Evolutionary conservation across 257 asterid genomes (phyloP).

Genomic region (Lavandula angustifolia): DNA sequence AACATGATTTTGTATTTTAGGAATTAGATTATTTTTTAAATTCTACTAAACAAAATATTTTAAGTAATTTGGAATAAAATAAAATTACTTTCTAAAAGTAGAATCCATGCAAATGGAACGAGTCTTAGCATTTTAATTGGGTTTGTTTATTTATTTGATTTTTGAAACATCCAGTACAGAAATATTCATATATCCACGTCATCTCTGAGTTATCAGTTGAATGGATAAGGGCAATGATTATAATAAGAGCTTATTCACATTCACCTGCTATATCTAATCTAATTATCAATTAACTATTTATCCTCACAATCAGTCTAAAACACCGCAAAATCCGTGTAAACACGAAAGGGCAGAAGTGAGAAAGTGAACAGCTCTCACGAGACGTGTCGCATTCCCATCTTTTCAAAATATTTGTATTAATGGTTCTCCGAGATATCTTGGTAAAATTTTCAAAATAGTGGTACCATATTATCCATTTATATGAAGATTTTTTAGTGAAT

Average conservation of each 20-base stretch:
- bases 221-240: slow-evolving; percentile 23
- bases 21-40: too few relatives aligned
- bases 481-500: slow-evolving; percentile 1
- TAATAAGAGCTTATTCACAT: background rate
- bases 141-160: background rate
- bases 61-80: too few relatives aligned
- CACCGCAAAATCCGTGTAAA: background rate
- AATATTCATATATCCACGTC: slow-evolving; percentile 18
- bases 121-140: too few relatives aligned
- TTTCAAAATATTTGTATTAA: background rate
- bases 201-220: background rate
- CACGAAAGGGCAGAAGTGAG: background rate
- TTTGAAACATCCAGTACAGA: too few relatives aligned
- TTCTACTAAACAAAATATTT: too few relatives aligned
- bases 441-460: background rate
- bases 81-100: too few relatives aligned
- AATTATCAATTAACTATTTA: background rate
- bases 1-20: too few relatives aligned
- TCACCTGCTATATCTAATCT: background rate
- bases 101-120: too few relatives aligned
- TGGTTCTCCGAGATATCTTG: background rate
- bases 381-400: too few relatives aligned
- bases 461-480: background rate
- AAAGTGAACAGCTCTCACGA: background rate
- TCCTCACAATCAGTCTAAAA: background rate